These are phyloP conservation scores for Sutorius australiensis DNA, from an alignment of 768 basidiomycete species.

Conservation along the genomic window DNA sequence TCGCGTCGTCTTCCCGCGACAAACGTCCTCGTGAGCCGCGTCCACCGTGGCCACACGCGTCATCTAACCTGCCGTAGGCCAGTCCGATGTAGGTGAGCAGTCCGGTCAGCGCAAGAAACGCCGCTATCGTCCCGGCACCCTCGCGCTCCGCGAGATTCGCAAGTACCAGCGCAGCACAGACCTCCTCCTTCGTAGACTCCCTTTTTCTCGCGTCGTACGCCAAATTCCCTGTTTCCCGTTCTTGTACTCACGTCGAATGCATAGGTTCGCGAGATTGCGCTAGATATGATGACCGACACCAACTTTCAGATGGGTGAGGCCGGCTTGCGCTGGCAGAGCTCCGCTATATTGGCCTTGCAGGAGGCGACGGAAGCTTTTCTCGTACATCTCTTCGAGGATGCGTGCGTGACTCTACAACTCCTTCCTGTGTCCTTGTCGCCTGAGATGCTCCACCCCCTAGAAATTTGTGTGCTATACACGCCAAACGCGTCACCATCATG, in stretches of 20 bases:
- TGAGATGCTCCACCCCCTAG: constrained; percentile 39
- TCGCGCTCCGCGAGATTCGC: constrained; percentile 87
- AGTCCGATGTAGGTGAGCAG: constrained; percentile 23
- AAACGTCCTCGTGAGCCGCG: constrained; percentile 26
- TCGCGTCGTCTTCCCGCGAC: constrained; percentile 28
- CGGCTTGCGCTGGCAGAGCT: constrained; percentile 89
- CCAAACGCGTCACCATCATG: constrained; percentile 98
- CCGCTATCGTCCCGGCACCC: constrained; percentile 87
- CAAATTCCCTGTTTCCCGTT: neutral
- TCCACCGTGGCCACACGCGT: constrained; percentile 3
- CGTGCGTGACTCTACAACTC: constrained; percentile 55
- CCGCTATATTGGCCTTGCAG: constrained; percentile 89
- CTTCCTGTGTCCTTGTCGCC: neutral
- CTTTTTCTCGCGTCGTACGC: constrained; percentile 88
- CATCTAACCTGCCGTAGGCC: constrained; percentile 18
- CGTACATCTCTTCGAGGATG: constrained; percentile 97
- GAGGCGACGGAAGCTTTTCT: constrained; percentile 95
- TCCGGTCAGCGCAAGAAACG: constrained; percentile 41
- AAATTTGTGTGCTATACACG: constrained; percentile 95
- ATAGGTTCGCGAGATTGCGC: constrained; percentile 92
- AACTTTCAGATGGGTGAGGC: constrained; percentile 52
- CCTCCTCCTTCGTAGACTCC: constrained; percentile 79
- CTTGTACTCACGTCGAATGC: constrained; percentile 2
- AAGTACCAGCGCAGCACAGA: constrained; percentile 95
- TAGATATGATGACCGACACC: constrained; percentile 83